Evolutionary conservation across 2,329 filamentous ascomycete genomes (phyloP), one percentile per base, ranked within the genome.

Genomic region (Cadophora sp.): DNA sequence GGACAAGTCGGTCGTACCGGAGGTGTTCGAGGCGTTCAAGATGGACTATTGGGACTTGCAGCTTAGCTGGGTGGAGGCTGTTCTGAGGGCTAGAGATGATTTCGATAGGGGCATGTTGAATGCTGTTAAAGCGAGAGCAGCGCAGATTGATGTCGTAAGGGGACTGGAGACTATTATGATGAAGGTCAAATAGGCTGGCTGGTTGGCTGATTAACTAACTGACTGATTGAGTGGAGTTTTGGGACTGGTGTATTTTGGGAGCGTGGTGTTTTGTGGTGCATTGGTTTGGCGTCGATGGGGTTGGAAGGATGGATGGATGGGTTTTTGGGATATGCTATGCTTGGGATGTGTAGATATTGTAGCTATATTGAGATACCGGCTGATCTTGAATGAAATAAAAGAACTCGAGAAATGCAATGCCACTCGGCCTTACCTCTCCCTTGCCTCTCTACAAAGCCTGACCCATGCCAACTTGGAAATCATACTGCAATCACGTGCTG

Each of bases 111-210:
- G 87, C 68, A 93, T 98, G 92, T 80, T 98, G 70, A 96, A 93
- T 76, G 86, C 88, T 20, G 91, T 98, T 59, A 98, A 98, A 83
- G 89, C 89, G 2, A 88, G 90, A 77, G 95, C 94, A n/a, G 94
- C 93, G 8, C 92, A 93, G 79, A 87, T 97, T 72, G 89, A 91
- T 67, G 89, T 94, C 1, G 90, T 91, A 69, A 87, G 94, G 70
- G 94, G 93, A 0, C 80, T 87, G 20, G 95, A 98, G 81, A 98
- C 96, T 2, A 92, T 99, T 70, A 97, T 99, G 95, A 89, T 92
- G 70, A 95, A 93, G 81, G 88, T 97, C 59, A 96, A 94, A 80
- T 96, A 72, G 62, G 60, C 14, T 22, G 59, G n/a, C 36, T 36
- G n/a, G 50, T 30, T 22, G 33, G 20, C 1, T 39, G 3, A 24